Evolutionary conservation across 1,139 yeast species (phyloP).

Genomic region (Candida tropicalis): DNA sequence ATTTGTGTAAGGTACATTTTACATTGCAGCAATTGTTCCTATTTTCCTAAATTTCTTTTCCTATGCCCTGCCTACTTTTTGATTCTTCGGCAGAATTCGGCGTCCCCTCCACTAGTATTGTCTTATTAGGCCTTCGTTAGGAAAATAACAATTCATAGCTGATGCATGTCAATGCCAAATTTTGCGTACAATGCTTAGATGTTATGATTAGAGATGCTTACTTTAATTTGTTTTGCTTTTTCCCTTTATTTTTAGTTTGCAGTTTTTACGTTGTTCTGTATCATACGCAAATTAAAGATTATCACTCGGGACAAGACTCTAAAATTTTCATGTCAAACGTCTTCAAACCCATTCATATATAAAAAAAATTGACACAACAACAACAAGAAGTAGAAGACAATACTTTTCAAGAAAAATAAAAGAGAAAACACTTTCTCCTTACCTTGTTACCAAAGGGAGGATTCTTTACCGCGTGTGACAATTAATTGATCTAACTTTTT

Average conservation of each 20-base stretch:
- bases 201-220: not conserved
- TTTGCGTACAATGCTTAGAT: not conserved
- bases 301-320: not conserved
- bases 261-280: not conserved
- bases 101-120: not conserved
- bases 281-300: not conserved
- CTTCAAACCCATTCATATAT: too few species aligned
- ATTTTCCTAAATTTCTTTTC: not conserved
- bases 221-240: not conserved
- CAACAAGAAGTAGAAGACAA: too few species aligned
- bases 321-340: conserved; percentile 1
- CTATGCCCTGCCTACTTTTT: not conserved
- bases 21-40: not conserved
- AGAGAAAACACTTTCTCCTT: too few species aligned
- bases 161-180: not conserved
- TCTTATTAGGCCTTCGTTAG: too few species aligned
- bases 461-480: too few species aligned
- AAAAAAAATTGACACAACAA: too few species aligned
- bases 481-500: not conserved
- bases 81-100: not conserved
- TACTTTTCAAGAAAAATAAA: too few species aligned
- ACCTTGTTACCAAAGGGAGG: too few species aligned
- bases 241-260: not conserved
- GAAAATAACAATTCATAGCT: not conserved
- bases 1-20: conserved; percentile 1